phyloP scores from a whole-genome alignment of 148 eudicot species.

The Heliamphora exappendiculata region DNA sequence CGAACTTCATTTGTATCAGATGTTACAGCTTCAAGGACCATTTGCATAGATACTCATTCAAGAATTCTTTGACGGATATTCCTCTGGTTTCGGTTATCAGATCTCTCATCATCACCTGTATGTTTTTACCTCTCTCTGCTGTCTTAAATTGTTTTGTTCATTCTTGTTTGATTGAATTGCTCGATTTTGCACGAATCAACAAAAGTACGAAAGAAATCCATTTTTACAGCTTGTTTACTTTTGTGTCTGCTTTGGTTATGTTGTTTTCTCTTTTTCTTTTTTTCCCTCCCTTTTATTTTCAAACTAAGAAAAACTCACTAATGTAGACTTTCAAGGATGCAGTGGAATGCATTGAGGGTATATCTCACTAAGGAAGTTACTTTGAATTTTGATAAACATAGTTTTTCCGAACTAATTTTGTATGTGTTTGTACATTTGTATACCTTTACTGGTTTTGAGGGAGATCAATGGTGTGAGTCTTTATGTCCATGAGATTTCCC shows the following conservation, averaged over 20 bases:
- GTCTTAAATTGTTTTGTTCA: no score
- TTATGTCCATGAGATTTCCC: not conserved
- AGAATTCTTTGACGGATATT: conserved; percentile 70
- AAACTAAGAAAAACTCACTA: not conserved
- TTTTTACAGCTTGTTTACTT: not conserved
- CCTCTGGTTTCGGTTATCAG: conserved; percentile 82
- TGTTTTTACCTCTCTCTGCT: not conserved
- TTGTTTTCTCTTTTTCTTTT: not conserved
- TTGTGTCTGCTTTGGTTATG: not conserved
- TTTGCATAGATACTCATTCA: conserved; percentile 60
- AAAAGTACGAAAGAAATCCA: no score
- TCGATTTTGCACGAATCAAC: not conserved
- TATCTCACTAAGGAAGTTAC: not conserved
- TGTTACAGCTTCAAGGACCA: conserved; percentile 61
- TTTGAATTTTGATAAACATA: not conserved
- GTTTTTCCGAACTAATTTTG: not conserved
- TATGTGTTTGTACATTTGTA: not conserved
- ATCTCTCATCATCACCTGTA: conserved; percentile 79
- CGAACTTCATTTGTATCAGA: conserved; percentile 69
- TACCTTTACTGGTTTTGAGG: not conserved
- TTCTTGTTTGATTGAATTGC: not conserved
- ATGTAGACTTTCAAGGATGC: not conserved
- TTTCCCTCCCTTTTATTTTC: no score
- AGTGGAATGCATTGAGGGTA: not conserved
- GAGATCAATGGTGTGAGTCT: not conserved